These are phyloP conservation scores for Euphorbia celastroides DNA, from an alignment of 441 rosid genomes.

Conservation along the genomic window DNA sequence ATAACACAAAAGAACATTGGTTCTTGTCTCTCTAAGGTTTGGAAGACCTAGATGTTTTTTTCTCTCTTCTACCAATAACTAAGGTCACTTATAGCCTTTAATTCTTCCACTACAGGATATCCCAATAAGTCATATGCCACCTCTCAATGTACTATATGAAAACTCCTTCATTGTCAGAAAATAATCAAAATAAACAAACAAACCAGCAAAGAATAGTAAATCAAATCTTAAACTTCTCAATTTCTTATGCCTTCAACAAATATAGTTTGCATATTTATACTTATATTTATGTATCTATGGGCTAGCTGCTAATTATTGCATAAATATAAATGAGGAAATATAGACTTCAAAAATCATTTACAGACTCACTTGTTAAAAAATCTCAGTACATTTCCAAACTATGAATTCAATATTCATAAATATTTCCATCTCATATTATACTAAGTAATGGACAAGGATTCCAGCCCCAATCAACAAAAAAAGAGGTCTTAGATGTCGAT, in stretches of 20 bases:
- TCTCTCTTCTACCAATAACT: constrained; percentile 2
- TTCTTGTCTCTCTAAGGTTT: not conserved
- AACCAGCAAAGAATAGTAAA: not conserved
- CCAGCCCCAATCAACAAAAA: too few relatives aligned
- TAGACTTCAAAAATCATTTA: not conserved
- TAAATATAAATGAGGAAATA: too few relatives aligned
- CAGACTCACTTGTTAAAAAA: not conserved
- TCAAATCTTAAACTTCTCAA: not conserved
- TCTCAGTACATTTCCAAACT: too few relatives aligned
- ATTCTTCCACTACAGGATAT: not conserved
- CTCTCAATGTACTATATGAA: not conserved
- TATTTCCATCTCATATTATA: not conserved
- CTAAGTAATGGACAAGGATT: too few relatives aligned
- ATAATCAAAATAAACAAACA: not conserved
- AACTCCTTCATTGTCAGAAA: not conserved
- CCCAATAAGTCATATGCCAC: not conserved
- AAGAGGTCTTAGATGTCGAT: too few relatives aligned
- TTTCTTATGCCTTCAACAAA: too few relatives aligned
- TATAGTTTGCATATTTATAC: too few relatives aligned
- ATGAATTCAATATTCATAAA: too few relatives aligned
- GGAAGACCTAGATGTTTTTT: not conserved
- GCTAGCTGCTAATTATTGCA: too few relatives aligned
- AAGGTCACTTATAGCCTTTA: not conserved
- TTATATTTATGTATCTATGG: too few relatives aligned
- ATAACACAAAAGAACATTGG: not conserved